Evolutionary conservation across 1,284 basidiomycete species (phyloP).

Genomic region (Anthracocystis setariae): DNA sequence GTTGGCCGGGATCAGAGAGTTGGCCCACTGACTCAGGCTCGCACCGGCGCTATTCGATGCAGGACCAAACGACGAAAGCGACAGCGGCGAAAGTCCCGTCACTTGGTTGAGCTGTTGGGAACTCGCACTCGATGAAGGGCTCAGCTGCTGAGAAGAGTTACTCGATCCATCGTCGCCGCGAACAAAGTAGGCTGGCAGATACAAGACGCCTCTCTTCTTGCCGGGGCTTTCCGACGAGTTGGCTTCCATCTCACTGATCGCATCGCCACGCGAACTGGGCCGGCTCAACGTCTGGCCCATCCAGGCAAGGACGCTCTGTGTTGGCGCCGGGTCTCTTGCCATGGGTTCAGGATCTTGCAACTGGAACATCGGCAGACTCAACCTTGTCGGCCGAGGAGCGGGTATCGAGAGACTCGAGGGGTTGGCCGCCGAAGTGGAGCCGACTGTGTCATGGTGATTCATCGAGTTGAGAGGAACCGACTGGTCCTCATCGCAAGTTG

Average conservation of each 20-base stretch:
- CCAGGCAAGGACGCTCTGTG: conserved; percentile 46
- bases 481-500: conserved; percentile 31
- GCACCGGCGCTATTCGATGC: neutral
- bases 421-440: conserved; percentile 29
- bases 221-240: conserved; percentile 19
- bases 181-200: conserved; percentile 57
- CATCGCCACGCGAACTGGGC: conserved; percentile 38
- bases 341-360: conserved; percentile 46
- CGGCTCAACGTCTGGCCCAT: conserved; percentile 45
- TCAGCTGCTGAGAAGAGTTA: conserved; percentile 7
- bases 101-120: conserved; percentile 13
- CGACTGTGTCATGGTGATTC: conserved; percentile 11
- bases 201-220: conserved; percentile 49
- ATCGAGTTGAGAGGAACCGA: conserved; percentile 22
- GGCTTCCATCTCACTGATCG: conserved; percentile 29
- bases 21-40: conserved; percentile 35
- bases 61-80: conserved; percentile 3
- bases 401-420: conserved; percentile 33
- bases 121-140: conserved; percentile 15
- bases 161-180: conserved; percentile 31
- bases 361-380: conserved; percentile 50
- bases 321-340: conserved; percentile 19
- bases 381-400: conserved; percentile 31
- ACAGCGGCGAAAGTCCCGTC: conserved; percentile 10
- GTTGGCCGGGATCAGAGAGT: conserved; percentile 12